Conservation (phyloP, 2,329 filamentous ascomycete genomes). For the Neofusicoccum sp. region DNA sequence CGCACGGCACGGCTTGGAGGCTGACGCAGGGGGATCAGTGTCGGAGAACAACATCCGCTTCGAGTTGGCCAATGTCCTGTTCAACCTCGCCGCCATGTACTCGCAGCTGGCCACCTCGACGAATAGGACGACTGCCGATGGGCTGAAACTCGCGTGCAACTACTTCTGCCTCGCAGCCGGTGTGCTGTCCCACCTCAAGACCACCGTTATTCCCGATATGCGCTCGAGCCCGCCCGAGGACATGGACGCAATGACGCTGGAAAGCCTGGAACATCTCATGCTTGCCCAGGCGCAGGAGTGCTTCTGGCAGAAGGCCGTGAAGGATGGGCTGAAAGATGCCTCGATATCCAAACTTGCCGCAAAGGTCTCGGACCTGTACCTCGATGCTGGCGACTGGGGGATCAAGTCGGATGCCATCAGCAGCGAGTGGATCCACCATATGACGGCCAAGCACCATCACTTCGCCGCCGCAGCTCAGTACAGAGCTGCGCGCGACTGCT, state of each 20-base stretch:
- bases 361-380: conserved; percentile 88
- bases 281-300: conserved; percentile 95
- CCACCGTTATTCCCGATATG: conserved; percentile 75
- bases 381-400: conserved; percentile 76
- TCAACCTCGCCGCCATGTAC: conserved; percentile 90
- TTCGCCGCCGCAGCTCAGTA: conserved; percentile 96
- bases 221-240: conserved; percentile 85
- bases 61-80: conserved; percentile 89
- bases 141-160: conserved; percentile 82
- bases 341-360: conserved; percentile 89
- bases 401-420: conserved; percentile 87
- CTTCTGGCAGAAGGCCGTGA: conserved; percentile 96
- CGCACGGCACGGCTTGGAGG: neutral
- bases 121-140: conserved; percentile 74
- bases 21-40: conserved; percentile 32
- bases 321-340: conserved; percentile 88
- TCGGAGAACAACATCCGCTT: conserved; percentile 68
- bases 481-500: conserved; percentile 80
- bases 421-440: conserved; percentile 96
- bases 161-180: conserved; percentile 88
- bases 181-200: conserved; percentile 75
- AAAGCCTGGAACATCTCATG: conserved; percentile 77
- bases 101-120: conserved; percentile 83
- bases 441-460: conserved; percentile 94
- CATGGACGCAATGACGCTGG: conserved; percentile 86